A percentile compares a stretch with the other conserved stretches of the same genome.
Conservation (phyloP, 345 rosid species). For the Cardamine occulta region DNA sequence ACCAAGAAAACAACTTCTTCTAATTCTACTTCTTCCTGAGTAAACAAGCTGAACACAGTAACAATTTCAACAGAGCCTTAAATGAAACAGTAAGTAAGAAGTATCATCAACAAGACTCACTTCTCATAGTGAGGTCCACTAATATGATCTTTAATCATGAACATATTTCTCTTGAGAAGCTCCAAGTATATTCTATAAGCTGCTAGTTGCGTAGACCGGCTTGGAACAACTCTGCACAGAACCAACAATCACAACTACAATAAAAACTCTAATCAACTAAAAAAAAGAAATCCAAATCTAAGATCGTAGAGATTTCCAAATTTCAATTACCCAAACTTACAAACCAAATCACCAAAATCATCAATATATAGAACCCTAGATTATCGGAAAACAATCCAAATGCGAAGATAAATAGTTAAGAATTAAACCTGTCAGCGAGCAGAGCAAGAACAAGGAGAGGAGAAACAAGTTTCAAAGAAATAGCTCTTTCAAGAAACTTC, state of each 20-base stretch:
- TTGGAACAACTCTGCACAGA: conserved; percentile 66
- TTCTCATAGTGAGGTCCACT: conserved; percentile 55
- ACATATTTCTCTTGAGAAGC: conserved; percentile 73
- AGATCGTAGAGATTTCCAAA: conserved; percentile 4
- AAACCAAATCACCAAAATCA: background rate
- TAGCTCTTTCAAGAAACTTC: conserved; percentile 90
- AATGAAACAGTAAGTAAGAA: conserved; percentile 31
- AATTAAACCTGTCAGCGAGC: conserved; percentile 64
- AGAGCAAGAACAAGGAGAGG: conserved; percentile 81
- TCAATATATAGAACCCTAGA: conserved; percentile 7
- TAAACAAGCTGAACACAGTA: background rate
- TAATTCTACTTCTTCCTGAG: background rate
- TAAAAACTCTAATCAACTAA: background rate
- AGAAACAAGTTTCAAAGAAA: conserved; percentile 68
- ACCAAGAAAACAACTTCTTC: conserved; percentile 19
- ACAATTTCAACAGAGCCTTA: background rate
- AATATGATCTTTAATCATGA: conserved; percentile 57
- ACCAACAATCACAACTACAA: conserved; percentile 14
- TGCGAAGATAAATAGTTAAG: background rate
- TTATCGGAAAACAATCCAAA: background rate
- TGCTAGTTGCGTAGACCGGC: conserved; percentile 58
- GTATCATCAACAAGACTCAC: conserved; percentile 54
- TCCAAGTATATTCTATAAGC: conserved; percentile 90
- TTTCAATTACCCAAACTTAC: background rate
- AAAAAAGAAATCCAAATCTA: conserved; percentile 7